These are phyloP conservation scores for Chlamydomonas reinhardtii DNA, from an alignment of 163 green algal genomes.

Conservation along the genomic window DNA sequence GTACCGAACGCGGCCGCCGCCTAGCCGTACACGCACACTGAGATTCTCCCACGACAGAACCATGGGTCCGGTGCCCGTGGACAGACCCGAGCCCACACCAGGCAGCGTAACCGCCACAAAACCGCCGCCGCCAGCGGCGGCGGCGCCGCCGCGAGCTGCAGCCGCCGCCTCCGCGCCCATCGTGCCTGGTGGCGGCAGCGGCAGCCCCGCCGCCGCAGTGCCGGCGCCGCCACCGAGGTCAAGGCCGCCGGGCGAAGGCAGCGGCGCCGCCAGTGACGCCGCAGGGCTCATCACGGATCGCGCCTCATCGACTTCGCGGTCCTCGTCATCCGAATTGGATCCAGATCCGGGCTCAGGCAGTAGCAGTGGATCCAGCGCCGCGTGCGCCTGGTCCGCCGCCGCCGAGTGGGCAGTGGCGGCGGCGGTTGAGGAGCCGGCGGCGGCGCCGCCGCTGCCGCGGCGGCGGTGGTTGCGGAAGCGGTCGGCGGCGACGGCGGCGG, in stretches of 20 bases:
- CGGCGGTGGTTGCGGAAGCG: background rate
- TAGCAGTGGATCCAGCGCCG: background rate
- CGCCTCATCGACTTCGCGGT: conserved; percentile 34
- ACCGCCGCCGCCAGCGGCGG: background rate
- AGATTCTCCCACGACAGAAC: conserved; percentile 73
- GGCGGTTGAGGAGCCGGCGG: background rate
- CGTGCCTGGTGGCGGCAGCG: background rate
- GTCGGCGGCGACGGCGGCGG: background rate
- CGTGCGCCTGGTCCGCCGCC: background rate
- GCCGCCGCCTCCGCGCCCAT: too few species aligned
- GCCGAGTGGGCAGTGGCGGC: background rate
- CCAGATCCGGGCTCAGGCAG: background rate
- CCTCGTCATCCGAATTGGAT: conserved; percentile 20
- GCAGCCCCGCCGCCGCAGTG: background rate
- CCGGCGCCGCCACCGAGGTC: background rate
- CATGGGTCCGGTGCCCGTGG: background rate
- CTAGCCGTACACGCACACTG: conserved; percentile 52
- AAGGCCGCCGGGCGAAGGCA: background rate
- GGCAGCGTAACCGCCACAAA: background rate
- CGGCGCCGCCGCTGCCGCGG: background rate
- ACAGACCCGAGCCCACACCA: background rate
- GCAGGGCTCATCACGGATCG: background rate
- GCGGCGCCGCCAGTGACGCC: background rate
- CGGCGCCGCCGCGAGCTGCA: background rate
- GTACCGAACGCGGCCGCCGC: conserved; percentile 48